Evolutionary conservation across 345 rosid species (phyloP), one percentile per base, ranked within the genome.

Genomic region (Iberis pinnata): DNA sequence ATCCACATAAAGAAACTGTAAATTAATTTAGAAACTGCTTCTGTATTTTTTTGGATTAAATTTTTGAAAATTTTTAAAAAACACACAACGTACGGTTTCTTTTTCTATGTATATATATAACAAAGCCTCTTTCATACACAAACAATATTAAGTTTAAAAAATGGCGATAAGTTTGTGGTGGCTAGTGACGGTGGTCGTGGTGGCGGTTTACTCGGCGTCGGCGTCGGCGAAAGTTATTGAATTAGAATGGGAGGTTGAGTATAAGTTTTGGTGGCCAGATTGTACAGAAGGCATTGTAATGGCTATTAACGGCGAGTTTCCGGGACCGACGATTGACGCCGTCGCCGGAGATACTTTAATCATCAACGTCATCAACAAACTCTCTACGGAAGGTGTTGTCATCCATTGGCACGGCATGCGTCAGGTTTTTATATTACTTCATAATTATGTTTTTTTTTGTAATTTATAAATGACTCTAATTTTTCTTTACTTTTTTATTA

Each of bases 351-450:
- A 89, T 22, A 77, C 67, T 32, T 64, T 86, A 58, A 65, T 70
- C 49, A 65, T 89, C 2, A 54, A 82, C 12, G 78, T 89, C 43
- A 76, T 68, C 9, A 86, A 87, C 53, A 86, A 78, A 53, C 83
- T 89, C 49, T 9, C 48, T 19, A 82, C 97, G 0, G 95, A 86
- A 43, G 94, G 90, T 2, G 81, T 84, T 33, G 97, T 82, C 45
- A 84, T 89, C 49, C 96, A 86, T 61, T 86, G 97, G 97, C 97
- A 89, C 58, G 97, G 94, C 27, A 89, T 86, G 54, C 73, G 95
- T 78, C 97, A 89, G 86, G 85, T 75, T 40, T 6, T 9, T 31
- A 3, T 2, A 32, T 17, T 10, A 12, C 45, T 4, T 1, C n/a
- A n/a, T n/a, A n/a, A n/a, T 7, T 7, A 26, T 4, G 0, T 26